Percentiles rank a stretch among this genome's conserved stretches.
Evolutionary conservation across 768 basidiomycete genomes (phyloP).

Genomic region (Rhodotorula diobovata): DNA sequence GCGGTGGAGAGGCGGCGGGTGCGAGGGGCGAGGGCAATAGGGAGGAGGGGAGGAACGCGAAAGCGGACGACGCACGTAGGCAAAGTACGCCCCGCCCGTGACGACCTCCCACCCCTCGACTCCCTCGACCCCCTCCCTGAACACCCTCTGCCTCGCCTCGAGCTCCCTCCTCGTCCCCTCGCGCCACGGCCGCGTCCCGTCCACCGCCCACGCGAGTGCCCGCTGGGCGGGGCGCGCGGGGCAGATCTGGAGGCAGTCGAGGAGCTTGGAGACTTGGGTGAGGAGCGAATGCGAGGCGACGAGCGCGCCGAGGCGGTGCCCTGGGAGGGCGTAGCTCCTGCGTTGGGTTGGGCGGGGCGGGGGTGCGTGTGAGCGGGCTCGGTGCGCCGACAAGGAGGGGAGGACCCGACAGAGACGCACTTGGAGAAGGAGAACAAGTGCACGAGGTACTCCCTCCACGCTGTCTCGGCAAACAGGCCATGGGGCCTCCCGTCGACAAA

Average conservation of each 20-base stretch:
- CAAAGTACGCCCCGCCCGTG: constrained; percentile 69
- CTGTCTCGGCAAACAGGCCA: constrained; percentile 51
- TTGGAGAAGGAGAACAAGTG: constrained; percentile 42
- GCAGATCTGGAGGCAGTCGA: constrained; percentile 73
- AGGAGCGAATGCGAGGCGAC: constrained; percentile 60
- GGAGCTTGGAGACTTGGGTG: constrained; percentile 56
- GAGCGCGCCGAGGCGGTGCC: constrained; percentile 71
- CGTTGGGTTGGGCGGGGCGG: background rate
- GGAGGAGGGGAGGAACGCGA: fast-evolving
- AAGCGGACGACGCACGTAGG: constrained; percentile 57
- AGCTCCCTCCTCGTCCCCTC: constrained; percentile 54
- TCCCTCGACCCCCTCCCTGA: constrained; percentile 53
- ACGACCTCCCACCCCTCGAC: constrained; percentile 59
- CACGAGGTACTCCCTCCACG: constrained; percentile 28
- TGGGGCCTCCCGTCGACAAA: constrained; percentile 62
- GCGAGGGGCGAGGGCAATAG: background rate
- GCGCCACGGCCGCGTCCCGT: constrained; percentile 57
- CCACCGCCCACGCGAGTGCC: constrained; percentile 59
- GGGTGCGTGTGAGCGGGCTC: background rate
- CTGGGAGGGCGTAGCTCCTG: constrained; percentile 70
- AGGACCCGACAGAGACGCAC: background rate
- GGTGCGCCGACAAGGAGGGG: background rate
- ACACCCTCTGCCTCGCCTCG: constrained; percentile 57
- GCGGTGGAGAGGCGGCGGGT: no score
- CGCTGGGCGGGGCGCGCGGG: constrained; percentile 68